phyloP scores from a whole-genome alignment of 2,329 filamentous ascomycete genomes.

The Oidium heveae region DNA sequence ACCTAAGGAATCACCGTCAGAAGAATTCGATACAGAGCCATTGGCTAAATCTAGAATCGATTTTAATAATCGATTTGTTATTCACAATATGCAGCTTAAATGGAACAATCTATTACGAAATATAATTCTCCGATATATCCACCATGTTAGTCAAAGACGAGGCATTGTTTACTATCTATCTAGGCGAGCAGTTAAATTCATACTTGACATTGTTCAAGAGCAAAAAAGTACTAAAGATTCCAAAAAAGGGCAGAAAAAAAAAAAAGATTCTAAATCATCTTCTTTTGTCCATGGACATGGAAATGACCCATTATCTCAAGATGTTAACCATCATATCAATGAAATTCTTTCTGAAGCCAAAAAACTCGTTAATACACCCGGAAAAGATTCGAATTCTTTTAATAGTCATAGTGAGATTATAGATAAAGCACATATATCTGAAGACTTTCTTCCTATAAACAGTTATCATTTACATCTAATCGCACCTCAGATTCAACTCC shows the following conservation, averaged over 20 bases:
- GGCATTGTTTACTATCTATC: slow-evolving; percentile 98
- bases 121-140: slow-evolving; percentile 88
- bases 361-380: slow-evolving; percentile 54
- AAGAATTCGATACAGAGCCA: slow-evolving; percentile 39
- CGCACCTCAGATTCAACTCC: slow-evolving; percentile 89
- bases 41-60: slow-evolving; percentile 71
- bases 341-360: slow-evolving; percentile 66
- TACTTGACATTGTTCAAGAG: slow-evolving; percentile 89
- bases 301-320: slow-evolving; percentile 20
- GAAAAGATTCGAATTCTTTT: slow-evolving; percentile 15
- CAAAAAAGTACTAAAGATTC: slow-evolving; percentile 34
- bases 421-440: slow-evolving; percentile 51
- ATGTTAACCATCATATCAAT: slow-evolving; percentile 64
- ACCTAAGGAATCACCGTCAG: slow-evolving; percentile 15
- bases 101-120: slow-evolving; percentile 95
- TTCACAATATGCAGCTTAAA: slow-evolving; percentile 92
- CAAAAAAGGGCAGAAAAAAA: slow-evolving; percentile 12
- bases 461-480: slow-evolving; percentile 89
- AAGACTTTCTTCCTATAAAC: slow-evolving; percentile 75
- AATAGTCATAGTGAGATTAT: slow-evolving; percentile 18
- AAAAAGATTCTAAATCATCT: slow-evolving; percentile 9
- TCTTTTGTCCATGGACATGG: slow-evolving; percentile 5
- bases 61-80: slow-evolving; percentile 94
- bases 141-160: slow-evolving; percentile 84
- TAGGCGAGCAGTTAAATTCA: slow-evolving; percentile 85